Evolutionary conservation across 1,284 basidiomycete species (phyloP).

Genomic region (Neolentinus lepideus): DNA sequence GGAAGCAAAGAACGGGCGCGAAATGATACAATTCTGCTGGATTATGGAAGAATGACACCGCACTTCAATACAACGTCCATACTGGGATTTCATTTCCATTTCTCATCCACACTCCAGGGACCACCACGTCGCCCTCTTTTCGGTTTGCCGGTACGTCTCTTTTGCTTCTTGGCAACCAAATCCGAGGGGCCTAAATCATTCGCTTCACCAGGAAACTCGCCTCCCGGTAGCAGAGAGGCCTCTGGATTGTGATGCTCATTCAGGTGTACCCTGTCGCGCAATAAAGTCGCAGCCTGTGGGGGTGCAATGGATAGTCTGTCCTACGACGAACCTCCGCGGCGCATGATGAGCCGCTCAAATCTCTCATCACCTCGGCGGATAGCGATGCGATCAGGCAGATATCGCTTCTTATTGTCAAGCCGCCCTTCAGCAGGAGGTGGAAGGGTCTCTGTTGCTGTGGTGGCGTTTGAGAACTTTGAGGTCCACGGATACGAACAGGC

Average conservation of each 20-base stretch:
- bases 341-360: not conserved
- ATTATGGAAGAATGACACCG: not conserved
- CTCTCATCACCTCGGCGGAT: not conserved
- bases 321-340: conserved; percentile 10
- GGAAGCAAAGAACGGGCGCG: not conserved
- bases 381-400: not conserved
- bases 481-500: not conserved
- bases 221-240: conserved; percentile 1
- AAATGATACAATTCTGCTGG: not conserved
- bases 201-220: conserved; percentile 4
- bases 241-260: conserved; percentile 3
- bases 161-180: conserved; percentile 3
- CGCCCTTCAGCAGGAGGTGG: not conserved
- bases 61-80: too few species aligned
- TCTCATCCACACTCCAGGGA: not conserved
- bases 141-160: conserved; percentile 7
- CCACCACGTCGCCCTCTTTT: conserved; percentile 5
- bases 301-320: conserved; percentile 10
- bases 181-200: not conserved
- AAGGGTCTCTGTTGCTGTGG: not conserved
- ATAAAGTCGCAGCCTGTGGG: not conserved
- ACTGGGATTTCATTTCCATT: not conserved
- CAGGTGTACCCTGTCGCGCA: conserved; percentile 8
- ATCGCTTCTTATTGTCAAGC: not conserved
- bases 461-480: not conserved